These are phyloP conservation scores for Didymella pinodella DNA, from an alignment of 2,329 filamentous ascomycete genomes.

Conservation along the genomic window DNA sequence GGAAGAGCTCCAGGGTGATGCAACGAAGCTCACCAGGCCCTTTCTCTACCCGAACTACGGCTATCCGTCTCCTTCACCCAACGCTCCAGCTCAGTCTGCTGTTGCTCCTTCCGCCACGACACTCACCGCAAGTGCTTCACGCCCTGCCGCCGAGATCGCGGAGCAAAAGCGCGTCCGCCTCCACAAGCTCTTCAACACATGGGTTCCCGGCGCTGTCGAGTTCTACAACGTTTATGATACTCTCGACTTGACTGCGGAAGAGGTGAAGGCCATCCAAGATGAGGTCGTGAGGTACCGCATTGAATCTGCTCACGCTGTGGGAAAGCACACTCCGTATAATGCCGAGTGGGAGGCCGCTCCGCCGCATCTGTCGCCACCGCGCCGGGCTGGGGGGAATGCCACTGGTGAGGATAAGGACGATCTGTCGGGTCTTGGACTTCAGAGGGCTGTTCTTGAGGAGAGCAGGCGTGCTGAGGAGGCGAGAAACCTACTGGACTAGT, in stretches of 20 bases:
- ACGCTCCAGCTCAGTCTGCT: neutral
- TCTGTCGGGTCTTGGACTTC: constrained; percentile 1
- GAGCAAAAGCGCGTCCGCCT: neutral
- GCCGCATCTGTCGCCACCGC: neutral
- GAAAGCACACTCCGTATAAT: neutral
- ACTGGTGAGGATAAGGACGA: neutral
- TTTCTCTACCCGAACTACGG: constrained; percentile 2
- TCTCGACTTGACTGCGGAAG: neutral
- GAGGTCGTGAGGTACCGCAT: constrained; percentile 2
- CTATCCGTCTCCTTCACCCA: neutral
- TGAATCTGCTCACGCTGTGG: neutral
- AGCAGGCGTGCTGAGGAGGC: neutral
- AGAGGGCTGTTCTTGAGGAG: neutral
- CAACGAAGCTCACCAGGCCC: neutral
- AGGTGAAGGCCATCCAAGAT: neutral
- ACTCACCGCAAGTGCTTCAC: neutral
- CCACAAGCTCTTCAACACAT: neutral
- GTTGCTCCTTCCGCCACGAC: neutral
- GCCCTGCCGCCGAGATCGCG: neutral
- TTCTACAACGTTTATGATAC: neutral
- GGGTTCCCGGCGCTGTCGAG: neutral
- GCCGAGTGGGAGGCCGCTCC: constrained; percentile 2
- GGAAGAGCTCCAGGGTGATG: constrained; percentile 2
- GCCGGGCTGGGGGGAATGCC: neutral
- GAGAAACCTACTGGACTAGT: neutral